Percentiles rank a stretch among this genome's conserved stretches.
phyloP scores from a whole-genome alignment of 352 stramenopile genomes.

The Pythium sukuiense region DNA sequence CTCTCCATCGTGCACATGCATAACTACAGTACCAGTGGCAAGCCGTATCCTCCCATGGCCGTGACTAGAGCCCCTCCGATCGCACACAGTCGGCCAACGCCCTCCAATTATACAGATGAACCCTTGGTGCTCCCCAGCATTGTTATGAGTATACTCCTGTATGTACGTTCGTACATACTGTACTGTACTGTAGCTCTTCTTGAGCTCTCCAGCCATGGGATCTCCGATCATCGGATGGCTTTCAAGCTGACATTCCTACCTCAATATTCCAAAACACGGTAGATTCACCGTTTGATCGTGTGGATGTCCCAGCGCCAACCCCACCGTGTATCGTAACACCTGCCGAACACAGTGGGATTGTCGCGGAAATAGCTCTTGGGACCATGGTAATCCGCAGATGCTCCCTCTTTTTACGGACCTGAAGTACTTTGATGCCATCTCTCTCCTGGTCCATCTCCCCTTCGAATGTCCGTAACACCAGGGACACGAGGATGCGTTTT shows the following conservation, averaged over 20 bases:
- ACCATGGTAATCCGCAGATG: neutral
- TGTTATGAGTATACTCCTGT: neutral
- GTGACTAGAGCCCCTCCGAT: no score
- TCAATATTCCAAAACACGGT: neutral
- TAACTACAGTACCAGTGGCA: no score
- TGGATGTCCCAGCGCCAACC: neutral
- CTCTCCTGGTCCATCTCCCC: neutral
- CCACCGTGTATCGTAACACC: constrained; percentile 5
- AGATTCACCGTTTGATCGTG: neutral
- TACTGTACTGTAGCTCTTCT: neutral
- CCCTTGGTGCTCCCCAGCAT: neutral
- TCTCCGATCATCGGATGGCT: neutral
- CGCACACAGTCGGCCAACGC: neutral
- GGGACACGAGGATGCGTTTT: neutral
- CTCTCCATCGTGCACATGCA: no score
- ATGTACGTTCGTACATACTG: neutral
- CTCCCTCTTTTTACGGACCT: constrained; percentile 3
- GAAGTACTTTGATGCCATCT: neutral
- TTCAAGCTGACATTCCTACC: neutral
- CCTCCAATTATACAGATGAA: neutral
- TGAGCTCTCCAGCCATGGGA: neutral
- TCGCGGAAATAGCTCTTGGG: neutral
- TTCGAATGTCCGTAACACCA: neutral
- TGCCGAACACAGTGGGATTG: constrained; percentile 2
- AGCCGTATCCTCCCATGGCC: no score